Evolutionary conservation across 148 eudicot genomes (phyloP).

Genomic region (Rhododendron ovatum): DNA sequence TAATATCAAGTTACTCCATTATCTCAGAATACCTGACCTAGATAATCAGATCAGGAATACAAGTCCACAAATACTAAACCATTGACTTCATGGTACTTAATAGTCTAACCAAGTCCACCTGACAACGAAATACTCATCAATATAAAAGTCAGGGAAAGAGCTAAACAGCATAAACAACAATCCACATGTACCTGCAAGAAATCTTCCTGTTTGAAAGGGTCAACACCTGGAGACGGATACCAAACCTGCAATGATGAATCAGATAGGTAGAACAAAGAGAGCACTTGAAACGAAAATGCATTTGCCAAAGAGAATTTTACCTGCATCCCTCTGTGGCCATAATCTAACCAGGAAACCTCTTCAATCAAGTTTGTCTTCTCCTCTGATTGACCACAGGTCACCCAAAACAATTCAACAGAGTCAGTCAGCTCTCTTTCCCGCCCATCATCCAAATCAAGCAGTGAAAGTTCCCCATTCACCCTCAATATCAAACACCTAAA

Average conservation of each 20-base stretch:
- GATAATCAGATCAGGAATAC: conserved; percentile 2
- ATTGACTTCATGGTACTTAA: not conserved
- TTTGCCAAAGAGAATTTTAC: conserved; percentile 37
- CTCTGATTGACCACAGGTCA: conserved; percentile 77
- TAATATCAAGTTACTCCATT: conserved; percentile 27
- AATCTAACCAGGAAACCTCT: conserved; percentile 98
- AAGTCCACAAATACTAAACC: not conserved
- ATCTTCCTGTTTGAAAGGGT: conserved; percentile 95
- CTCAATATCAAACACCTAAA: conserved; percentile 29
- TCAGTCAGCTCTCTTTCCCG: conserved; percentile 89
- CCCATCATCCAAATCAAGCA: conserved; percentile 56
- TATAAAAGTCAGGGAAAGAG: not conserved
- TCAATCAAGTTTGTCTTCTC: conserved; percentile 82
- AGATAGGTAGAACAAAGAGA: conserved; percentile 18
- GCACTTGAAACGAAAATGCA: not conserved
- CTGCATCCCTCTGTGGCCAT: conserved; percentile 99
- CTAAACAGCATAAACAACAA: not conserved
- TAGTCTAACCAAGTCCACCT: not conserved
- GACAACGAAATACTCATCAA: not conserved
- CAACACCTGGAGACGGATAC: conserved; percentile 92
- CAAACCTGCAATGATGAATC: conserved; percentile 80
- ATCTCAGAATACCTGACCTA: conserved; percentile 15
- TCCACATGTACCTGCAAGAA: conserved; percentile 79
- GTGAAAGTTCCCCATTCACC: conserved; percentile 10
- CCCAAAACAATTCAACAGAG: conserved; percentile 97